Conservation (phyloP, 202 grass and related monocot genomes). For the Saccharum hybrid region DNA sequence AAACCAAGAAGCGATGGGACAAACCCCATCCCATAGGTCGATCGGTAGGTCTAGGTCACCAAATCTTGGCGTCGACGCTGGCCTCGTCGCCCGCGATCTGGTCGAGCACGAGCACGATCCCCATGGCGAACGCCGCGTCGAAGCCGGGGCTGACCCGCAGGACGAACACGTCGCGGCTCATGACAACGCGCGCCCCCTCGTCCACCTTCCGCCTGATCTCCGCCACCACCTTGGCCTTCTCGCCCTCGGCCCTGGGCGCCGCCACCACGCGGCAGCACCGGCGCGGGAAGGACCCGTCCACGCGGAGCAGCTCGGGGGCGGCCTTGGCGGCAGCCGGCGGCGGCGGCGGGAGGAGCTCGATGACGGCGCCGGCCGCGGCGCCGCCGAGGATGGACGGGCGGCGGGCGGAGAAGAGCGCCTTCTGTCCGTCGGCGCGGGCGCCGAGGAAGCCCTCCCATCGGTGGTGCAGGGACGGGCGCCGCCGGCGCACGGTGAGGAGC, state of each 20-base stretch:
- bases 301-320: constrained; percentile 66
- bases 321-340: too few species aligned
- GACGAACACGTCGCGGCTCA: constrained; percentile 87
- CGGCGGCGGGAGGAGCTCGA: constrained; percentile 56
- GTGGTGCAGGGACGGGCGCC: constrained; percentile 86
- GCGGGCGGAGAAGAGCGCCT: constrained; percentile 76
- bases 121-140: constrained; percentile 85
- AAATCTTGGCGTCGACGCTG: neutral
- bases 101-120: constrained; percentile 85
- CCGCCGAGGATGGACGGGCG: constrained; percentile 80
- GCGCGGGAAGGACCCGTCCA: constrained; percentile 80
- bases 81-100: constrained; percentile 55
- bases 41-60: too few species aligned
- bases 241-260: constrained; percentile 36
- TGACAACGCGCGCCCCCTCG: constrained; percentile 53
- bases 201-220: constrained; percentile 92
- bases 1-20: too few species aligned
- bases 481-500: constrained; percentile 80
- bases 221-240: constrained; percentile 55
- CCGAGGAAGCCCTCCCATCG: constrained; percentile 93
- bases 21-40: too few species aligned
- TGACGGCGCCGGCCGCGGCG: constrained; percentile 53
- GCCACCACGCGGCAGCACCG: constrained; percentile 75
- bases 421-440: constrained; percentile 67
- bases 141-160: constrained; percentile 60